A percentile compares a stretch with the other conserved stretches of the same genome.
phyloP scores from a whole-genome alignment of 2,329 filamentous ascomycete species.

The Xylariaceae sp. region DNA sequence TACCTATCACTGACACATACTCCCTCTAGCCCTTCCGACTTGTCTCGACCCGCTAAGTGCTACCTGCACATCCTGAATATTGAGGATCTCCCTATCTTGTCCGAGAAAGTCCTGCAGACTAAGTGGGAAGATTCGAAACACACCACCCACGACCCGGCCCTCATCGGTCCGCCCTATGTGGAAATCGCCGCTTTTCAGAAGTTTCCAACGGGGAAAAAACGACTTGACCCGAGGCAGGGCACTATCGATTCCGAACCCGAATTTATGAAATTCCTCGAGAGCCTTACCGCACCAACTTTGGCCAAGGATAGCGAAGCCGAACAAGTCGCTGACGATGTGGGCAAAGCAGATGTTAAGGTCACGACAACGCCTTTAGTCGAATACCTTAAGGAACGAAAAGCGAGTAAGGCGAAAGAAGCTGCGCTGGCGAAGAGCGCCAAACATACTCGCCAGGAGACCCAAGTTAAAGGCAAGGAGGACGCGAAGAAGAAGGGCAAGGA shows the following conservation, averaged over 20 bases:
- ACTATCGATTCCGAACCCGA: conserved; percentile 96
- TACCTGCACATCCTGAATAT: conserved; percentile 77
- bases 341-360: conserved; percentile 53
- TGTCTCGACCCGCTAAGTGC: conserved; percentile 71
- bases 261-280: conserved; percentile 89
- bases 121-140: conserved; percentile 79
- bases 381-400: conserved; percentile 87
- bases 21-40: conserved; percentile 65
- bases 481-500: conserved; percentile 56
- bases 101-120: conserved; percentile 62
- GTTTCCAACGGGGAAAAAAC: conserved; percentile 66
- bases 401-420: conserved; percentile 59
- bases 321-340: conserved; percentile 43
- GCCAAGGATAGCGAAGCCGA: conserved; percentile 46
- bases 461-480: conserved; percentile 51
- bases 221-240: conserved; percentile 79
- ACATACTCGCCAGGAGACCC: conserved; percentile 50
- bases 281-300: conserved; percentile 63
- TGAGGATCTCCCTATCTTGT: conserved; percentile 61
- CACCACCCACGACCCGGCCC: conserved; percentile 63
- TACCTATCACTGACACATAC: conserved; percentile 7
- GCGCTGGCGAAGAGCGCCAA: conserved; percentile 52
- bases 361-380: conserved; percentile 86
- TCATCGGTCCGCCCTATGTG: conserved; percentile 72
- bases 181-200: conserved; percentile 83